Evolutionary conservation across 371 early-diverging fungal genomes (phyloP).

Genomic region (Zychaea mexicana): DNA sequence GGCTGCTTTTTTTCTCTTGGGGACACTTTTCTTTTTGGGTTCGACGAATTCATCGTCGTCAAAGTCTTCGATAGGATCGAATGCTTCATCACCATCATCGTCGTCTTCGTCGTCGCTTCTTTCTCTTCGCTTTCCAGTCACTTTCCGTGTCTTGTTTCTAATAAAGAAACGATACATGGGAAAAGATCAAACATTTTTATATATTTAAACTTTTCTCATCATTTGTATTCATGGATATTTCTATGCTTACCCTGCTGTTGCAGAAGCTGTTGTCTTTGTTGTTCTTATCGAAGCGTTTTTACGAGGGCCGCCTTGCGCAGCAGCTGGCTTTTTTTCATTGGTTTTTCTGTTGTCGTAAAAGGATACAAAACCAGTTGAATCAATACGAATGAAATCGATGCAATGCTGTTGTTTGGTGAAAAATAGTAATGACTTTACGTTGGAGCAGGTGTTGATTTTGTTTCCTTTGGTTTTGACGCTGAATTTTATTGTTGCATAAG

Average conservation of each 20-base stretch:
- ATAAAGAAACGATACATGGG: not conserved
- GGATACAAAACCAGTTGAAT: too few relatives aligned
- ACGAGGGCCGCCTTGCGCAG: not conserved
- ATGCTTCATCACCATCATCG: constrained; percentile 7
- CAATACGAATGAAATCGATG: too few relatives aligned
- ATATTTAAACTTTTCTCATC: too few relatives aligned
- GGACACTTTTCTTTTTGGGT: not conserved
- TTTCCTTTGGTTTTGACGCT: too few relatives aligned
- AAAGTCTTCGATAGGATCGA: constrained; percentile 11
- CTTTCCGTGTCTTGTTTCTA: not conserved
- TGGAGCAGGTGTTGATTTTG: too few relatives aligned
- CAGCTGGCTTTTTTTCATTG: not conserved
- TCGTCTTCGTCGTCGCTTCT: constrained; percentile 4
- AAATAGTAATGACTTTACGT: too few relatives aligned
- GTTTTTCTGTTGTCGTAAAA: not conserved
- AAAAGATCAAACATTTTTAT: too few relatives aligned
- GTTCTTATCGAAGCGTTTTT: not conserved
- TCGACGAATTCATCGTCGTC: constrained; percentile 1
- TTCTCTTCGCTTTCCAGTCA: constrained; percentile 2
- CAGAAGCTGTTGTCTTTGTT: not conserved
- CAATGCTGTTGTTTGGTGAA: too few relatives aligned
- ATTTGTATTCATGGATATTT: too few relatives aligned
- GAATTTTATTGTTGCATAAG: too few relatives aligned
- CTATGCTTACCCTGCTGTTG: not conserved
- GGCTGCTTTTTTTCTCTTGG: not conserved